Conservation (phyloP, 2,329 filamentous ascomycete genomes). For the Xylaria polymorpha region DNA sequence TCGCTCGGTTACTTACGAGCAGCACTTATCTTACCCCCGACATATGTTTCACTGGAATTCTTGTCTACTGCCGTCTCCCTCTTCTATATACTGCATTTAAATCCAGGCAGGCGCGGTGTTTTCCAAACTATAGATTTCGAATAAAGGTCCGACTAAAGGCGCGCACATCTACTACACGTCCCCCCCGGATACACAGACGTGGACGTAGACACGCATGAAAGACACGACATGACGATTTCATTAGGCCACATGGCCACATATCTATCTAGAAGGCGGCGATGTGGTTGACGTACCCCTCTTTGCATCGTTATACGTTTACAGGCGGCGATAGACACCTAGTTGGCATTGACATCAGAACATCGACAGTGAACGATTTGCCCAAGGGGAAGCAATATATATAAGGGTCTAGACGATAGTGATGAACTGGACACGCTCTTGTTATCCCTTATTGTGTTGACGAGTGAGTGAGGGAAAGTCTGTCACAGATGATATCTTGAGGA, state of each 20-base stretch:
- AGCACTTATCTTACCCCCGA: not conserved
- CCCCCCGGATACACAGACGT: not conserved
- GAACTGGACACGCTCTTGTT: not conserved
- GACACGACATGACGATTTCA: conserved; percentile 13
- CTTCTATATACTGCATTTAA: not conserved
- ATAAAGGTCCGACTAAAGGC: conserved; percentile 12
- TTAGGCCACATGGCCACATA: not conserved
- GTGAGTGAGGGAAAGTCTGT: not conserved
- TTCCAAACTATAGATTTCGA: conserved; percentile 6
- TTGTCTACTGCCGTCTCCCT: not conserved
- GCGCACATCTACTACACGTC: not conserved
- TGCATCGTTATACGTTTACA: conserved; percentile 10
- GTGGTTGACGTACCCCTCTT: conserved; percentile 10
- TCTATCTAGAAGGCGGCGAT: not conserved
- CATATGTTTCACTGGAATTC: not conserved
- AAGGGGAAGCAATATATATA: not conserved
- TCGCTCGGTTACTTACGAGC: not conserved
- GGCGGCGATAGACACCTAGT: not conserved
- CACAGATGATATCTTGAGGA: conserved; percentile 4
- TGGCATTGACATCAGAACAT: conserved; percentile 1
- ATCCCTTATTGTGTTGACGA: not conserved
- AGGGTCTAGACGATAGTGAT: not conserved
- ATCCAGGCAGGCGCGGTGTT: conserved; percentile 5
- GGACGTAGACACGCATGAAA: not conserved
- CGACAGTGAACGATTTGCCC: not conserved